A percentile compares a stretch with the other conserved stretches of the same genome.
phyloP scores from a whole-genome alignment of 345 rosid genomes.

The Erysimum cheiranthoides region DNA sequence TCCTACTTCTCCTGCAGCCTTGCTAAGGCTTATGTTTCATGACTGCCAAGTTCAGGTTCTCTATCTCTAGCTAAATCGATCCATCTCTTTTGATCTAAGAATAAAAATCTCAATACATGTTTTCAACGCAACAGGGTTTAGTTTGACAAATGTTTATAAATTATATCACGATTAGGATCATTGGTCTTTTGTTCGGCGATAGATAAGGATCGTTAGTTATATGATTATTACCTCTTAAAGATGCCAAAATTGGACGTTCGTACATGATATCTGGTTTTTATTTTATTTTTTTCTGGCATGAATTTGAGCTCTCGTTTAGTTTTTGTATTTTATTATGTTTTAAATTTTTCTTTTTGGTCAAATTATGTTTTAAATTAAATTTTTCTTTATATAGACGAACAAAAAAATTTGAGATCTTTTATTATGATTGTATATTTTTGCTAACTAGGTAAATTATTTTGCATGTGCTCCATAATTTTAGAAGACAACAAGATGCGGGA shows the following conservation, averaged over 20 bases:
- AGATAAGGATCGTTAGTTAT: not conserved
- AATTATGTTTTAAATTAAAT: too few species aligned
- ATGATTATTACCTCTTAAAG: not conserved
- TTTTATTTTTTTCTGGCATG: not conserved
- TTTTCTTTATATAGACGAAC: not conserved
- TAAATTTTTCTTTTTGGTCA: too few species aligned
- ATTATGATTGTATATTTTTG: not conserved
- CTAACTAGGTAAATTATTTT: not conserved
- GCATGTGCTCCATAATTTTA: constrained; percentile 10
- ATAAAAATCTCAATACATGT: not conserved
- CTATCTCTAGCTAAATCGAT: not conserved
- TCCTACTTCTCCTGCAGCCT: constrained; percentile 54
- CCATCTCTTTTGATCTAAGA: not conserved
- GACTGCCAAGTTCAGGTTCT: constrained; percentile 64
- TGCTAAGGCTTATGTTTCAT: constrained; percentile 60
- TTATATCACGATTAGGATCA: not conserved
- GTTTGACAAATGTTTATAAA: constrained; percentile 3
- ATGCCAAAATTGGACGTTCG: not conserved
- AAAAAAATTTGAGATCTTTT: constrained; percentile 21
- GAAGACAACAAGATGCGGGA: not conserved
- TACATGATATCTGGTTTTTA: not conserved
- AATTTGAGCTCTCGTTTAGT: not conserved
- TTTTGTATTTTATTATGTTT: not conserved
- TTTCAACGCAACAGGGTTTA: not conserved
- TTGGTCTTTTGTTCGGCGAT: too few species aligned